A percentile compares a stretch with the other conserved stretches of the same genome.
Conservation (phyloP, 2,329 filamentous ascomycete species). For the Orbilia oligospora region DNA sequence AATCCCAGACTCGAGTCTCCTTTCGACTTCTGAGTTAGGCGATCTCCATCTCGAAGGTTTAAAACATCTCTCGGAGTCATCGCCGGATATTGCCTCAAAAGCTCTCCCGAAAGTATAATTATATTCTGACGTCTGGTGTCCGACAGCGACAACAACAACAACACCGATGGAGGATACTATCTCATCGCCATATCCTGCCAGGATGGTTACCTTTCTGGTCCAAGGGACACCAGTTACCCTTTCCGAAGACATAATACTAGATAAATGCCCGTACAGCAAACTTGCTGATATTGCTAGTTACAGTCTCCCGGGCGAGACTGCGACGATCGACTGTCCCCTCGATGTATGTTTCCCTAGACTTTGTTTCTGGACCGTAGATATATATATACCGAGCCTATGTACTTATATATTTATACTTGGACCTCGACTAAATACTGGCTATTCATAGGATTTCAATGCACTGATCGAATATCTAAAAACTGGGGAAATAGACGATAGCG, state of each 20-base stretch:
- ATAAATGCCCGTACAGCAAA: conserved; percentile 61
- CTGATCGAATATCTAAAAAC: conserved; percentile 45
- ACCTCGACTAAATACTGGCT: background rate
- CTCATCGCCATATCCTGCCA: conserved; percentile 40
- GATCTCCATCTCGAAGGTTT: conserved; percentile 29
- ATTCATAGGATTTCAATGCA: conserved; percentile 45
- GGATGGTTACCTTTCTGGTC: conserved; percentile 56
- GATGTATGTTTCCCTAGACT: conserved; percentile 48
- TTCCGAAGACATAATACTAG: conserved; percentile 61
- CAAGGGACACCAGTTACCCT: conserved; percentile 59
- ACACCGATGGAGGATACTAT: conserved; percentile 55
- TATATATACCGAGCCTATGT: too few relatives aligned
- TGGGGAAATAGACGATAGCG: conserved; percentile 34
- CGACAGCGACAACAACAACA: conserved; percentile 23
- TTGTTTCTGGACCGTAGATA: too few relatives aligned
- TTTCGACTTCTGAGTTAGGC: conserved; percentile 19
- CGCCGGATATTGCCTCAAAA: conserved; percentile 22
- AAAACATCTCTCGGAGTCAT: conserved; percentile 25
- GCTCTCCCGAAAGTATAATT: conserved; percentile 38
- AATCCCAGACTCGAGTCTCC: conserved; percentile 5
- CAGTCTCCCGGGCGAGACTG: conserved; percentile 61
- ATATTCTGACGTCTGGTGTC: conserved; percentile 15
- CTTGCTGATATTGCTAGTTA: conserved; percentile 62
- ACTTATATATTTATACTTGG: background rate
- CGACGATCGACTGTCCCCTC: conserved; percentile 57